Percentiles rank a stretch among this genome's conserved stretches.
These are phyloP conservation scores for Cairneyella variabilis DNA, from an alignment of 495 filamentous ascomycete genomes.

Conservation along the genomic window DNA sequence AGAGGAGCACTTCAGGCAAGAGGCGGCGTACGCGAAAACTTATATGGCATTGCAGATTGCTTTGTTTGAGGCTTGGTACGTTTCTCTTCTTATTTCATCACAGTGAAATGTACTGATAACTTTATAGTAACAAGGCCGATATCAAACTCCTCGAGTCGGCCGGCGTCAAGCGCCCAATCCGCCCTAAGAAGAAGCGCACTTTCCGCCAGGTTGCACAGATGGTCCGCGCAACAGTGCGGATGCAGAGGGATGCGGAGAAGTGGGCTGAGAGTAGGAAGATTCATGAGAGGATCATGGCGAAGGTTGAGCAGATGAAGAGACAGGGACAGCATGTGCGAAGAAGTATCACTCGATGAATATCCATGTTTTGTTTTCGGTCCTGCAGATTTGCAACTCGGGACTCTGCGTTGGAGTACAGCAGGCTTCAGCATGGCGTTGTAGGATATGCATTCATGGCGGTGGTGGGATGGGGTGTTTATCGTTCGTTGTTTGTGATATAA, in stretches of 20 bases:
- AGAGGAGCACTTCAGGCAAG: slow-evolving; percentile 73
- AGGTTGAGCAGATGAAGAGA: slow-evolving; percentile 18
- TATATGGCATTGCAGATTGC: slow-evolving; percentile 75
- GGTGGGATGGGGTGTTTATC: too few relatives aligned
- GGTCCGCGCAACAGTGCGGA: slow-evolving; percentile 21
- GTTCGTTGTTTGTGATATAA: too few relatives aligned
- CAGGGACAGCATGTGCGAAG: too few relatives aligned
- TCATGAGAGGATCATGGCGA: slow-evolving; percentile 15
- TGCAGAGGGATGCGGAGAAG: slow-evolving; percentile 19
- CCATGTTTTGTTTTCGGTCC: too few relatives aligned
- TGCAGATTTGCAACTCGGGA: too few relatives aligned
- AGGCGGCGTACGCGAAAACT: slow-evolving; percentile 76
- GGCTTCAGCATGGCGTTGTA: too few relatives aligned
- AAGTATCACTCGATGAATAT: too few relatives aligned
- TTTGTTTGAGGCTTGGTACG: slow-evolving; percentile 82
- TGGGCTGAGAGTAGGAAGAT: slow-evolving; percentile 22
- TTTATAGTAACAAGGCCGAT: slow-evolving; percentile 81
- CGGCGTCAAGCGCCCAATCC: slow-evolving; percentile 52
- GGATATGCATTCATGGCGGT: too few relatives aligned
- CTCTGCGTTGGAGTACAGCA: too few relatives aligned
- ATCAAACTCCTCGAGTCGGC: slow-evolving; percentile 79
- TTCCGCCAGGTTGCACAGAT: slow-evolving; percentile 20
- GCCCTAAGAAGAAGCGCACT: slow-evolving; percentile 35
- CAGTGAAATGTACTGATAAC: slow-evolving; percentile 8
- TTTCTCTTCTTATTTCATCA: slow-evolving; percentile 24